A percentile compares a stretch with the other conserved stretches of the same genome.
Evolutionary conservation across 2,329 filamentous ascomycete genomes (phyloP).

Genomic region (Dothistroma pini): DNA sequence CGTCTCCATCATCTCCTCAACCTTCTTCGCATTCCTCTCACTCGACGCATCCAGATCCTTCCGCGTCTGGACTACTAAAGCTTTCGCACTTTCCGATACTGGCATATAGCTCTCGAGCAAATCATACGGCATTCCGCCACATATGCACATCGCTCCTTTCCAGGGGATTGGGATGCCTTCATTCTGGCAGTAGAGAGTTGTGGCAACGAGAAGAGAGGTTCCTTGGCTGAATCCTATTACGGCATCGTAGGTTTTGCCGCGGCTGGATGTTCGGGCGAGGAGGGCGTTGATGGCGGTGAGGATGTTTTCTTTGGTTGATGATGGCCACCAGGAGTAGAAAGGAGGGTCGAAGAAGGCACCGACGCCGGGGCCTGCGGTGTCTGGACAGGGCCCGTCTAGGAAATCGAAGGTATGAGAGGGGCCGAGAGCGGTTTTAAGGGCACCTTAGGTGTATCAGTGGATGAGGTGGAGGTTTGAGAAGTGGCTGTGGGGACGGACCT

Average conservation of each 20-base stretch:
- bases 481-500: neutral
- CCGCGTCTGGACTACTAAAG: neutral
- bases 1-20: neutral
- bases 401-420: neutral
- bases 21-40: neutral
- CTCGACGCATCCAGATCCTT: neutral
- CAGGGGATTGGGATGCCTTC: neutral
- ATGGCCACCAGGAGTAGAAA: neutral
- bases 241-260: neutral
- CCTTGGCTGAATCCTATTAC: conserved; percentile 1
- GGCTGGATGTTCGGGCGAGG: neutral
- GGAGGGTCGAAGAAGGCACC: neutral
- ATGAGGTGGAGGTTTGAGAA: too few relatives aligned
- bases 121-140: neutral
- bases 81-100: neutral
- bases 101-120: neutral
- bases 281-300: neutral
- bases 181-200: neutral
- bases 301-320: neutral
- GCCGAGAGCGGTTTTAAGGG: neutral
- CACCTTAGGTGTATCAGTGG: neutral
- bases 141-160: neutral
- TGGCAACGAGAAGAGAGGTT: neutral
- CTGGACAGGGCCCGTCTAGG: neutral
- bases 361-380: neutral